phyloP scores from a whole-genome alignment of 768 basidiomycete genomes.

The Rhodotorula taiwanensis region DNA sequence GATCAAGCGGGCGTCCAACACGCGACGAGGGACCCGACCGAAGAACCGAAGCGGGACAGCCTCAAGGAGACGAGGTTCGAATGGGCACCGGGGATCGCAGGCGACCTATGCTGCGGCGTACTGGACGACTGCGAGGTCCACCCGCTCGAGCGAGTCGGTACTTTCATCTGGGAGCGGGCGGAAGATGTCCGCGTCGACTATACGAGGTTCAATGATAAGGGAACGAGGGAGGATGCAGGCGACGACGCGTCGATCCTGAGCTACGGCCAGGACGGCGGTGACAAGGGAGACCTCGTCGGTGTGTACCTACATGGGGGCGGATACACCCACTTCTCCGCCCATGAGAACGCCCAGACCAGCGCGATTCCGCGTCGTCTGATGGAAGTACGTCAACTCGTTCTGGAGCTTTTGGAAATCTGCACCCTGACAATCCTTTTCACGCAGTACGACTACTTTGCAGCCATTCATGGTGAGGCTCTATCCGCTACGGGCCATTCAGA shows the following conservation, averaged over 20 bases:
- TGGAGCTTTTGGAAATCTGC: constrained; percentile 7
- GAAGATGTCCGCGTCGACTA: constrained; percentile 12
- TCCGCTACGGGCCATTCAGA: not conserved
- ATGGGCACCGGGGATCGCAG: constrained; percentile 22
- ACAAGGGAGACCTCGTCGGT: constrained; percentile 45
- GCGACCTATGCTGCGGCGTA: constrained; percentile 13
- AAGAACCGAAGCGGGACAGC: constrained; percentile 5
- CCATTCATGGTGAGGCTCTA: constrained; percentile 16
- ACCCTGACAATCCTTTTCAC: too few species aligned
- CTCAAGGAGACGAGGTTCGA: constrained; percentile 33
- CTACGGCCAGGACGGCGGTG: constrained; percentile 24
- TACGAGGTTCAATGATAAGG: constrained; percentile 5
- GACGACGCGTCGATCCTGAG: constrained; percentile 36
- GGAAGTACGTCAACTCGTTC: constrained; percentile 33
- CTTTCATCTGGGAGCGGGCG: constrained; percentile 30
- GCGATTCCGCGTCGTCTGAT: constrained; percentile 36
- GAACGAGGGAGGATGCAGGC: not conserved
- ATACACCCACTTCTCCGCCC: constrained; percentile 24
- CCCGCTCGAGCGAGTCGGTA: constrained; percentile 25
- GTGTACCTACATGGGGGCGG: constrained; percentile 45
- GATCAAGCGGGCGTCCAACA: constrained; percentile 30
- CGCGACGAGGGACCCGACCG: constrained; percentile 27
- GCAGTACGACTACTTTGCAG: constrained; percentile 24
- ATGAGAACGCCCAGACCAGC: constrained; percentile 34
- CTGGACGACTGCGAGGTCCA: constrained; percentile 12